Percentiles rank a stretch among this genome's conserved stretches.
Conservation (phyloP, 164 flowering plant species). For the Akebia trifoliata region DNA sequence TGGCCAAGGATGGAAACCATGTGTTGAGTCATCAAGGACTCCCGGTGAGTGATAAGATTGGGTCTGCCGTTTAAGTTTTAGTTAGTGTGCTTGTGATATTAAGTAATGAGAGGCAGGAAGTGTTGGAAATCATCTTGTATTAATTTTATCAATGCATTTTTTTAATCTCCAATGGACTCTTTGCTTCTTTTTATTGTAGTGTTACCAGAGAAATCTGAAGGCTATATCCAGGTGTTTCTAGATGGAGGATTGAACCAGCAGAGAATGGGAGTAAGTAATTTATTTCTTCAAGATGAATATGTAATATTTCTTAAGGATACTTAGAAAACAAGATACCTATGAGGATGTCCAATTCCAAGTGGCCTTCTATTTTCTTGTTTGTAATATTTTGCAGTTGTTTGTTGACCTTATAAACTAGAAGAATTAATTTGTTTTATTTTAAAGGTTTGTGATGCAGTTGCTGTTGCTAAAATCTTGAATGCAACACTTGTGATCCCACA, state of each 20-base stretch:
- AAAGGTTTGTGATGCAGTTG: conserved; percentile 97
- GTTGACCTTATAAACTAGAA: not conserved
- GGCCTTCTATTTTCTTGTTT: not conserved
- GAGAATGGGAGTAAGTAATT: conserved; percentile 87
- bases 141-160: too few species aligned
- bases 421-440: not conserved
- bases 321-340: too few species aligned
- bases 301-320: not conserved
- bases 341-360: too few species aligned
- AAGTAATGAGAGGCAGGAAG: not conserved
- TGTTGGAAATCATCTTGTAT: not conserved
- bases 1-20: conserved; percentile 72
- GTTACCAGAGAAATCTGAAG: conserved; percentile 54
- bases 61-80: not conserved
- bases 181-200: conserved; percentile 29
- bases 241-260: conserved; percentile 99
- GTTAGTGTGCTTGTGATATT: not conserved
- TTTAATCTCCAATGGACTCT: too few species aligned
- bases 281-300: not conserved
- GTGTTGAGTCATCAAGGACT: conserved; percentile 26
- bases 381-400: not conserved
- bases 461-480: conserved; percentile 92
- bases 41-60: conserved; percentile 41
- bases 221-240: conserved; percentile 87
- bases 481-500: conserved; percentile 95